Evolutionary conservation across 331 rosid genomes (phyloP).

Genomic region (Telfairia occidentalis): DNA sequence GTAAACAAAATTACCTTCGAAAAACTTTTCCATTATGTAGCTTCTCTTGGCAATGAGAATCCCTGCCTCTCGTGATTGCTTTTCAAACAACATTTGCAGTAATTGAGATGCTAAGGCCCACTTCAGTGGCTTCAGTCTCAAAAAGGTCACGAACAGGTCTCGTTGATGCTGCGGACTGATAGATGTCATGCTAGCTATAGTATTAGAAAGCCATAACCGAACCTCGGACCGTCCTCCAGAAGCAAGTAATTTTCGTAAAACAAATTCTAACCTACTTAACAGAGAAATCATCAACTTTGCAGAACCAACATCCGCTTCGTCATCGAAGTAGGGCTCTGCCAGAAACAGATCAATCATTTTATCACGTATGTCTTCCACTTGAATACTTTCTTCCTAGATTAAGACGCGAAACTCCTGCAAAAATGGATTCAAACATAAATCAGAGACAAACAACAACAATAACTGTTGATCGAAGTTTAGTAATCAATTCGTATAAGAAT

Average conservation of each 20-base stretch:
- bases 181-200: constrained; percentile 38
- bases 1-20: constrained; percentile 32
- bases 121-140: constrained; percentile 30
- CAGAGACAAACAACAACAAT: background rate
- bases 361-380: background rate
- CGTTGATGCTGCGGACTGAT: constrained; percentile 33
- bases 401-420: background rate
- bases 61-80: constrained; percentile 41
- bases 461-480: background rate
- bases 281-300: constrained; percentile 33
- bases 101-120: constrained; percentile 53
- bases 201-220: constrained; percentile 66
- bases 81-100: constrained; percentile 51
- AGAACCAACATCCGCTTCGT: constrained; percentile 21
- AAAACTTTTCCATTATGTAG: constrained; percentile 41
- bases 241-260: constrained; percentile 37
- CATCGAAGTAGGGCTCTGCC: constrained; percentile 36
- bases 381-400: background rate
- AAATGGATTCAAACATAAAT: background rate
- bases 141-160: constrained; percentile 36
- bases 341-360: constrained; percentile 51
- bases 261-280: constrained; percentile 46
- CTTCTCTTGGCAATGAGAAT: constrained; percentile 45
- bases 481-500: background rate
- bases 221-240: constrained; percentile 61